Base-by-base conservation (phyloP, 805 yeast species). In the Monosporozyma siamensis region DNA sequence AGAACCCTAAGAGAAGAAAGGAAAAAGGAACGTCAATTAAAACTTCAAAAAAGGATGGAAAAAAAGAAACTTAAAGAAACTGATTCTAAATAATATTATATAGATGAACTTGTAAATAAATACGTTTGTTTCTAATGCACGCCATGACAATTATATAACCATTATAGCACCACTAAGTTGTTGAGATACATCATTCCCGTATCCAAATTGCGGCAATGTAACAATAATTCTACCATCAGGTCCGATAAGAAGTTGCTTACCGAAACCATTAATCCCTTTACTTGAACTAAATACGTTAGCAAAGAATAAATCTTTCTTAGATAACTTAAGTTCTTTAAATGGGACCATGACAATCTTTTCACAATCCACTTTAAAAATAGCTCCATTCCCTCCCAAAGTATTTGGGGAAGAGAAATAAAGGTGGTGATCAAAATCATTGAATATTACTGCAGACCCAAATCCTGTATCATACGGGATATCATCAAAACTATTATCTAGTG, bases 351-450 rank as follows among this genome's bases (percentile, higher is more conserved):
- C 4, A 12, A 54, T 32, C 17, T 48, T 50, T 39, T 32, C 29
- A 40, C 71, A 43, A 3, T 58, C 43, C 1, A 73, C 43, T 27
- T 52, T 49, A 70, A 77, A 78, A 3, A 78, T 58, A 0, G 71
- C 69, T 1, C 78, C 80, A 22, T 38, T 43, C 4, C 51, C 54
- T 9, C 44, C 41, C 27, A 49, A 44, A 42, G 56, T 55, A 2
- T 72, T 74, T 1, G 75, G 72, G 0, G 77, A 67, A 0, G 75
- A 62, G 2, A 72, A 50, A 39, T 59, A 60, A 18, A 73, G 50
- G 6, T 17, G 14, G 5, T 50, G 47, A 12, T 48, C 48, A 18
- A 48, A 41, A 1, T 29, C 40, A 23, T 44, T 48, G 30, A 46
- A 53, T 6, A 42, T 45, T 5, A 58, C 39, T 1, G 52, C 48